phyloP scores from a whole-genome alignment of 352 stramenopile genomes.

The Thraustochytrium striatum region DNA sequence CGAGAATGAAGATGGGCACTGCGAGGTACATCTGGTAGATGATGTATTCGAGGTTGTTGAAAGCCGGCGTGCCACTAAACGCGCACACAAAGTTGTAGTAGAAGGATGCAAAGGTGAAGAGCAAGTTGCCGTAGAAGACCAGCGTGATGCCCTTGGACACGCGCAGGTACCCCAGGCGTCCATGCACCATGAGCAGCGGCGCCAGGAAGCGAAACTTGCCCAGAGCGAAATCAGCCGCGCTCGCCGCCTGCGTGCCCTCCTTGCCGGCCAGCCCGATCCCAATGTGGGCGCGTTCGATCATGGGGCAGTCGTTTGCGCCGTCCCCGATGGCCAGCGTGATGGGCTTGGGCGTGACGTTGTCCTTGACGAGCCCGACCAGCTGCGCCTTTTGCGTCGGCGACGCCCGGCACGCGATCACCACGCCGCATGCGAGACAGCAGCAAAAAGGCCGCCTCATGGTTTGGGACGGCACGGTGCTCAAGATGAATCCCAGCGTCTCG shows the following conservation, averaged over 20 bases:
- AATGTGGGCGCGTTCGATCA: conserved; percentile 81
- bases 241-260: conserved; percentile 80
- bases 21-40: conserved; percentile 23
- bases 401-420: conserved; percentile 73
- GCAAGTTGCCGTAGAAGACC: conserved; percentile 89
- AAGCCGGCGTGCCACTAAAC: conserved; percentile 44
- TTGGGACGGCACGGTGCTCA: no score
- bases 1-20: conserved; percentile 37
- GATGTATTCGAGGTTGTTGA: conserved; percentile 62
- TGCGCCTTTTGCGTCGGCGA: conserved; percentile 83
- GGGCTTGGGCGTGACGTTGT: conserved; percentile 68
- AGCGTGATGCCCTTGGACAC: conserved; percentile 76
- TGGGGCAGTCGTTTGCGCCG: conserved; percentile 79
- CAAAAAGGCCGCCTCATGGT: conserved; percentile 12
- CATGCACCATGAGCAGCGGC: conserved; percentile 81
- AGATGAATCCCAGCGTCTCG: not conserved
- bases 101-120: conserved; percentile 57
- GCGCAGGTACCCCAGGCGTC: conserved; percentile 74
- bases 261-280: conserved; percentile 75
- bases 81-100: not conserved
- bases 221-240: conserved; percentile 85
- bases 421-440: conserved; percentile 1
- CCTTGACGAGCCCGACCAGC: conserved; percentile 78
- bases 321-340: conserved; percentile 82
- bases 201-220: conserved; percentile 82